Base-by-base conservation (phyloP, 2,329 filamentous ascomycete species). In the Bipolaris victoriae region DNA sequence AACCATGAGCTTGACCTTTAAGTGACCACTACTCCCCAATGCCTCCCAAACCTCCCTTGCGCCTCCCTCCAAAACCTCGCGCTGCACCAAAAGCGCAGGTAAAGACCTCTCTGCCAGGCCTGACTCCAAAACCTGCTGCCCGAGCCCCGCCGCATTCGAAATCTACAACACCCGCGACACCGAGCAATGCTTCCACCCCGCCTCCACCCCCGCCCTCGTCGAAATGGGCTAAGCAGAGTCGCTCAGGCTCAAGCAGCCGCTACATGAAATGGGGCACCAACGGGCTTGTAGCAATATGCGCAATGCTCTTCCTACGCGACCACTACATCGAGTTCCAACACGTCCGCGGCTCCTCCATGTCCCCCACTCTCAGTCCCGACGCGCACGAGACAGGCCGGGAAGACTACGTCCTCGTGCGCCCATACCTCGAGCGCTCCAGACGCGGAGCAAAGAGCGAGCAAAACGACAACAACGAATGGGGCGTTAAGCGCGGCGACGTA, bases 281-380 rank as follows among this genome's bases (percentile, higher is more conserved):
- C 22, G 56, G 62, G 35, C 20, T 70, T 40, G 46, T 66, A 44
- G 51, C 58, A 0, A 24, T 66, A 26, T 64, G 55, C 51, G 50
- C 47, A 24, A 31, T 70, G 51, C 48, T 70, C 48, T 69, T 72
- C 57, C n/a, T 79, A 52, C 79, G 79, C 61, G 79, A 81, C 70
- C 66, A 78, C 56, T 39, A 76, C 53, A 9, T 78, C 58, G 73
- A 77, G 53, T 36, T 75, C 47, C 72, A 76, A 48, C 66, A 64
- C 24, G 73, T 82, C 9, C 66, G 63, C 33, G 81, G 81, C 31
- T 56, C 61, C 16, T 79, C 76, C 47, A 83, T 83, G 81, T 58
- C 76, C 1, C 81, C 81, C 1, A 78, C 80, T 1, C 70, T 83
- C 20, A 79, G 74, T 3, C 79, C 80, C 0, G n/a, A 58, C 22